Conservation (phyloP, 2,329 filamentous ascomycete species). For the Fusarium devonianum region DNA sequence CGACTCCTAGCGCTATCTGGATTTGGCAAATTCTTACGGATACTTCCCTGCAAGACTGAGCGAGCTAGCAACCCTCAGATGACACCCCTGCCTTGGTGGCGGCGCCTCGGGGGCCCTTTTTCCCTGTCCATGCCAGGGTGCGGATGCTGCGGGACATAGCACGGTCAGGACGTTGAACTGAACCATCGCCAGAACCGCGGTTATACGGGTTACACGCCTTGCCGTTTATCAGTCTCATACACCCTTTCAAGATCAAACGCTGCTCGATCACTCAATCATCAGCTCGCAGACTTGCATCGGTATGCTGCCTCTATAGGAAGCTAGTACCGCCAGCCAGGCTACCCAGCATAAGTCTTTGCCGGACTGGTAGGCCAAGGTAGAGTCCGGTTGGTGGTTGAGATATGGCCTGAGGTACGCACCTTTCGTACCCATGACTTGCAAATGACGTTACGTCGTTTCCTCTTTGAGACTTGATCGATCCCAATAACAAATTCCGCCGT, state of each 20-base stretch:
- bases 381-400: too few relatives aligned
- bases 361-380: too few relatives aligned
- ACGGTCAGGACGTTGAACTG: conserved; percentile 27
- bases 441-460: too few relatives aligned
- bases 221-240: conserved; percentile 39
- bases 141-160: conserved; percentile 34
- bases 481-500: conserved; percentile 26
- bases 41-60: conserved; percentile 11
- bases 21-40: conserved; percentile 16
- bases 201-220: conserved; percentile 20
- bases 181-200: conserved; percentile 24
- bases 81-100: conserved; percentile 35
- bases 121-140: conserved; percentile 25
- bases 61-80: conserved; percentile 16
- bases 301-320: too few relatives aligned
- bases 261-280: too few relatives aligned
- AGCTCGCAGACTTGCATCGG: too few relatives aligned
- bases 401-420: too few relatives aligned
- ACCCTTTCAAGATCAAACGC: conserved; percentile 3
- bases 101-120: conserved; percentile 31
- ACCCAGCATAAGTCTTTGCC: too few relatives aligned
- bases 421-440: too few relatives aligned
- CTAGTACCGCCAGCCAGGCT: too few relatives aligned
- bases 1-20: conserved; percentile 24
- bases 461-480: conserved; percentile 43